A percentile compares a stretch with the other conserved stretches of the same genome.
These are phyloP conservation scores for Pseudoperonospora humuli DNA, from an alignment of 352 stramenopile species.

Conservation along the genomic window DNA sequence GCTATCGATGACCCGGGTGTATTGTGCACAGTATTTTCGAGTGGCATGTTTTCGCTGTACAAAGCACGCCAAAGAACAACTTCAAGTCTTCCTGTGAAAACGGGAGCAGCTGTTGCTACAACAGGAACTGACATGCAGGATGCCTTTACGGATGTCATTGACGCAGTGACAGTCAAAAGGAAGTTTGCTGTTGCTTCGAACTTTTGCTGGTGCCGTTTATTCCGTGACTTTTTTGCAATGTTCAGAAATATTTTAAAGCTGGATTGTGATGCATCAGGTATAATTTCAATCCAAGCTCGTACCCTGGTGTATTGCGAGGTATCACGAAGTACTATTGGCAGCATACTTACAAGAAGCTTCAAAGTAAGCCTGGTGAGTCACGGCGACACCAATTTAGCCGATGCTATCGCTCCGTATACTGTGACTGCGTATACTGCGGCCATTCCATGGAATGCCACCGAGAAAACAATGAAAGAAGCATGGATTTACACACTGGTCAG, in stretches of 20 bases:
- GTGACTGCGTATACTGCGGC: slow-evolving; percentile 7
- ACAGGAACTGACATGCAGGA: slow-evolving; percentile 10
- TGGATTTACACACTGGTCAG: slow-evolving; percentile 23
- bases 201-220: slow-evolving; percentile 54
- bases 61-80: slow-evolving; percentile 33
- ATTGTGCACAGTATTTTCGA: slow-evolving; percentile 33
- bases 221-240: slow-evolving; percentile 49
- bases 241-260: slow-evolving; percentile 46
- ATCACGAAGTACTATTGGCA: slow-evolving; percentile 35
- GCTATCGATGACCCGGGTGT: slow-evolving; percentile 14
- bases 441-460: slow-evolving; percentile 70
- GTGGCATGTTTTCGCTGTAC: slow-evolving; percentile 34
- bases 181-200: slow-evolving; percentile 24
- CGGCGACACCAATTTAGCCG: slow-evolving; percentile 14
- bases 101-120: slow-evolving; percentile 5
- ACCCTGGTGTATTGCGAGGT: slow-evolving; percentile 29
- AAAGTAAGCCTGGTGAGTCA: slow-evolving; percentile 40
- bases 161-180: slow-evolving; percentile 37
- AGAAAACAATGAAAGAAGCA: slow-evolving; percentile 48
- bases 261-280: slow-evolving; percentile 21
- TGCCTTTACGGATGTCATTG: slow-evolving; percentile 24
- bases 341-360: slow-evolving; percentile 60
- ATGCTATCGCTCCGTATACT: slow-evolving; percentile 18
- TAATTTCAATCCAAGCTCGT: slow-evolving; percentile 21
- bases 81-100: slow-evolving; percentile 33